phyloP scores from a whole-genome alignment of 306 rosid species.

The Quercus rubra region DNA sequence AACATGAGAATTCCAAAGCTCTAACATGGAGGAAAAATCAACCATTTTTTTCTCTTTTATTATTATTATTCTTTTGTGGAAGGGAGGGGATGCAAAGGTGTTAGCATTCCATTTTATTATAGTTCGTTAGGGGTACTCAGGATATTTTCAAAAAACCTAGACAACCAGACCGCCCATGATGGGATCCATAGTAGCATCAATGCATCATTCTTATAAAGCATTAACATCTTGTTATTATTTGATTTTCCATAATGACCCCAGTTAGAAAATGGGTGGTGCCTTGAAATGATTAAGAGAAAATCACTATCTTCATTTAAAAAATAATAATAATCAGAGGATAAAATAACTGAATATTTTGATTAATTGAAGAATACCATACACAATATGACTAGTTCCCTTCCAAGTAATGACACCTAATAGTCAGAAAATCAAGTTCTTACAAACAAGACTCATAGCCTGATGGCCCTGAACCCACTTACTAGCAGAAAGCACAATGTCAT shows the following conservation, averaged over 20 bases:
- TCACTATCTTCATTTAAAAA: background rate
- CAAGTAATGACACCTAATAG: slow-evolving; percentile 1
- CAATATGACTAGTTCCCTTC: background rate
- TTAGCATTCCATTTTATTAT: background rate
- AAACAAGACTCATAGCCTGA: background rate
- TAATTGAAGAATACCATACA: background rate
- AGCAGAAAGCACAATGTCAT: background rate
- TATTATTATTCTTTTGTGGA: background rate
- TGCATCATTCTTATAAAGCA: background rate
- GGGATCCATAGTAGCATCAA: background rate
- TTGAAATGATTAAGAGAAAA: background rate
- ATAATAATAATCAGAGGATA: background rate
- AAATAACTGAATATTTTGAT: background rate
- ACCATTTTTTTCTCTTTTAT: background rate
- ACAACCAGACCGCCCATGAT: background rate
- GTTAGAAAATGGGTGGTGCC: background rate
- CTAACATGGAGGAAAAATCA: background rate
- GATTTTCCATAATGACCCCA: background rate
- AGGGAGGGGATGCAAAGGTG: background rate
- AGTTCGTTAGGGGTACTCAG: background rate
- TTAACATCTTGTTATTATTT: background rate
- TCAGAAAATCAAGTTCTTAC: background rate
- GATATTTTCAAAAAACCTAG: background rate
- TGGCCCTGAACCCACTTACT: background rate
- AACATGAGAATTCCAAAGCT: background rate